These are phyloP conservation scores for Mercurialis annua DNA, from an alignment of 345 rosid genomes.

Conservation along the genomic window DNA sequence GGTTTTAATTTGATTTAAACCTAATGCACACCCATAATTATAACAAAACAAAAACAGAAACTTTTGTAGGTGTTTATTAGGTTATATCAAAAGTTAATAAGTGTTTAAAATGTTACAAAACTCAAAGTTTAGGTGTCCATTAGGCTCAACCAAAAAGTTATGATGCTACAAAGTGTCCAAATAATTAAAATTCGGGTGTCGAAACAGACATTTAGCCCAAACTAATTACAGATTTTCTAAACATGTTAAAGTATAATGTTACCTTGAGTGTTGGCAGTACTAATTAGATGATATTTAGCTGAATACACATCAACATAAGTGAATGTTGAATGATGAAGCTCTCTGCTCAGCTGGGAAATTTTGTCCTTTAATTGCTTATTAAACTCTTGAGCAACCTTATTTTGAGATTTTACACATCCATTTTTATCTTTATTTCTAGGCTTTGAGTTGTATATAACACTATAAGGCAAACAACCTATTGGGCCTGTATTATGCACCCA, in stretches of 20 bases:
- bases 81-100: too few relatives aligned
- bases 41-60: too few relatives aligned
- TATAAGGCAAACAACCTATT: slow-evolving; percentile 64
- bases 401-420: slow-evolving; percentile 59
- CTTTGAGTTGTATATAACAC: slow-evolving; percentile 28
- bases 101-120: too few relatives aligned
- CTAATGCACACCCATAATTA: too few relatives aligned
- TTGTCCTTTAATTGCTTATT: slow-evolving; percentile 58
- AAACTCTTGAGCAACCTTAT: slow-evolving; percentile 60
- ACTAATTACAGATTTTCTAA: too few relatives aligned
- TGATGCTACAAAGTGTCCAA: too few relatives aligned
- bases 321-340: slow-evolving; percentile 45
- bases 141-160: too few relatives aligned
- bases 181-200: too few relatives aligned
- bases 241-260: slow-evolving; percentile 8
- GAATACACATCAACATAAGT: slow-evolving; percentile 69
- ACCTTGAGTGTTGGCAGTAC: slow-evolving; percentile 52
- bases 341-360: slow-evolving; percentile 35
- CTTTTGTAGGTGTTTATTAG: too few relatives aligned
- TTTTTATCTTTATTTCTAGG: slow-evolving; percentile 40
- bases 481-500: slow-evolving; percentile 86
- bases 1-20: too few relatives aligned
- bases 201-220: too few relatives aligned
- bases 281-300: slow-evolving; percentile 51
- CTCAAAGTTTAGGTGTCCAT: too few relatives aligned